Base-by-base conservation (phyloP, 2,329 filamentous ascomycete genomes). In the Dothideomycetes sp. region DNA sequence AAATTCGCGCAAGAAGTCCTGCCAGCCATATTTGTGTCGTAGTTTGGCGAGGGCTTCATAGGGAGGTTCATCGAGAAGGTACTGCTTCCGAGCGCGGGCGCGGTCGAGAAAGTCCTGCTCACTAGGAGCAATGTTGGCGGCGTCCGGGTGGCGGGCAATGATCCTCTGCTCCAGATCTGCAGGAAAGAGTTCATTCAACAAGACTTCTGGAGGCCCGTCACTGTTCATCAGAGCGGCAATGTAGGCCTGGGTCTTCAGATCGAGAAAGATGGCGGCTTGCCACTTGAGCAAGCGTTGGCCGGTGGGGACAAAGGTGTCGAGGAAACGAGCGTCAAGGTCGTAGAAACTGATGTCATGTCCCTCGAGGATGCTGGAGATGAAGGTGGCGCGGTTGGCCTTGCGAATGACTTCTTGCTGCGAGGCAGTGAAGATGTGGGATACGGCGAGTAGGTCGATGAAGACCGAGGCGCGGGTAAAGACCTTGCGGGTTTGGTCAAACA, bases 161-260 rank as follows among this genome's bases (percentile, higher is more conserved):
- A 81, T 59, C 15, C 66, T 62, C 12, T 71, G 60, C 36, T 72
- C 70, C 32, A 80, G 60, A 43, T 75, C 67, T 19, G 65, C 56
- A 0, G 75, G 75, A 48, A 81, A 81, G 1, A 80, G 57, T 38
- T 76, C 69, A 40, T 73, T 68, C 19, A 81, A 57, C 19, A 78
- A 62, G 31, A 76, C 68, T 15, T 74, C 70, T 36, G 70, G 68
- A 2, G 65, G 63, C 19, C 66, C 68, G 39, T 76, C 69, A 31
- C 68, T 69, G 49, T 69, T 72, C 47, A 73, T 69, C 50, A 77
- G 64, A 3, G 73, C 72, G 3, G 74, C 75, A 41, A 81, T 75
- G 49, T 78, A 81, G 11, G 76, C 75, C 53, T 81, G 77, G 2
- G 77, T 80, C 57, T 81, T 81, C 14, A 81, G 58, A 45, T 80